Base-by-base conservation (phyloP, 73 alveolate genomes). In the Paramecium octaurelia region DNA sequence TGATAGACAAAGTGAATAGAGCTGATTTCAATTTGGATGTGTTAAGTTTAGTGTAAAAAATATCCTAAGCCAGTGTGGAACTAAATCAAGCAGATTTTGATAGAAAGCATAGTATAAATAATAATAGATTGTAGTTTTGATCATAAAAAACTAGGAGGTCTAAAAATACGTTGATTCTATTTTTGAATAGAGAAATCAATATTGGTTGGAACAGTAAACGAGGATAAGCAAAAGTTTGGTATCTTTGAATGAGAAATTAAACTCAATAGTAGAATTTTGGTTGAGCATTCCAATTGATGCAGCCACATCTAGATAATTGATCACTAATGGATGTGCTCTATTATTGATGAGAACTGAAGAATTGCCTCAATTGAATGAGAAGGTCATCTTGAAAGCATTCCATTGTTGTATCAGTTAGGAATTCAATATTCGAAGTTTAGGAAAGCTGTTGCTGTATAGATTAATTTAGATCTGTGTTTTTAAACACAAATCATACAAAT, bases 371-470 rank as follows among this genome's bases (percentile, higher is more conserved):
- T 73, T 73, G 5, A 40, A 73, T 36, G 87, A 73, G n/a, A 40
- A 11, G 7, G 59, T 73, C 16, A 36, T 36, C 4, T n/a, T 35
- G 38, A 73, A 73, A n/a, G 59, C 87, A 6, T 73, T 36, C 38
- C n/a, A 73, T 36, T 34, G 60, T 21, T 73, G 87, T 18, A 36
- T 35, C 4, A 73, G 87, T 38, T 34, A 31, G 14, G 87, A 73
- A 36, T 73, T 73, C 2, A 73, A 73, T 73, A 73, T 73, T 35
- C 27, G 87, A 73, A 40, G 57, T 21, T 73, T 73, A 29, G 87
- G 87, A 9, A 73, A 43, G 24, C 8, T 73, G 6, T 58, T 73
- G 8, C 68, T 73, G 4, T 73, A 36, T 38, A 73, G 87, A 38
- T 73, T 73, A 73, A 73, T 73, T 31, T 36, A 73, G 46, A 36